phyloP scores from a whole-genome alignment of 306 rosid genomes.

The cucumber (Cucumis sativus) region DNA sequence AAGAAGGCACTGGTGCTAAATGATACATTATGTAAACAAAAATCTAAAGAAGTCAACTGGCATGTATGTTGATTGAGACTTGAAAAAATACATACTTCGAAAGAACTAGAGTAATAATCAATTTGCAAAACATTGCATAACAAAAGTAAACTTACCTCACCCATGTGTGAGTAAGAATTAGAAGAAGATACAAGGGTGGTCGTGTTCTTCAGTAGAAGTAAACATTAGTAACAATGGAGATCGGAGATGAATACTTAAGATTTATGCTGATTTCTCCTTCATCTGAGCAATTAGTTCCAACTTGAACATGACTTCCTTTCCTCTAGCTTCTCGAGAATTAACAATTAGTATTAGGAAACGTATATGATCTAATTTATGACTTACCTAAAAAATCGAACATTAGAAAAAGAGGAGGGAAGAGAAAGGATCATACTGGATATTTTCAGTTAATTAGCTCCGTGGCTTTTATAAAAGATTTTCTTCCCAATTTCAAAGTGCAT shows the following conservation, averaged over 20 bases:
- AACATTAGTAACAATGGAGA: background rate
- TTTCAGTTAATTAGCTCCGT: constrained; percentile 11
- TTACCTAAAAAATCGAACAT: background rate
- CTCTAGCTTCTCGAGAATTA: background rate
- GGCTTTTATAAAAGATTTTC: constrained; percentile 20
- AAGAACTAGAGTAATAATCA: background rate
- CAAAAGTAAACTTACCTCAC: background rate
- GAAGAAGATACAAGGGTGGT: background rate
- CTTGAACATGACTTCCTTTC: background rate
- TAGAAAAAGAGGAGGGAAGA: background rate
- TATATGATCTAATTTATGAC: background rate
- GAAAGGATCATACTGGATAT: background rate
- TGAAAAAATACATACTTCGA: background rate
- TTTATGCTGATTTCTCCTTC: background rate
- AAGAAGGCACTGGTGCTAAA: background rate
- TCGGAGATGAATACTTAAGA: background rate
- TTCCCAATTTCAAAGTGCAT: constrained; percentile 13
- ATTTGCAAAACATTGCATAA: background rate
- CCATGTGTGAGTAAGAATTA: background rate
- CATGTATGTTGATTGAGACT: background rate
- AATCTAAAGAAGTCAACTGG: background rate
- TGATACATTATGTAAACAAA: background rate
- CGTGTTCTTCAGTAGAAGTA: background rate
- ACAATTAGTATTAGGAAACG: background rate
- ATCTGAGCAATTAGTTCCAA: background rate